Evolutionary conservation across 257 asterid genomes (phyloP).

Genomic region (Plantago elongata): DNA sequence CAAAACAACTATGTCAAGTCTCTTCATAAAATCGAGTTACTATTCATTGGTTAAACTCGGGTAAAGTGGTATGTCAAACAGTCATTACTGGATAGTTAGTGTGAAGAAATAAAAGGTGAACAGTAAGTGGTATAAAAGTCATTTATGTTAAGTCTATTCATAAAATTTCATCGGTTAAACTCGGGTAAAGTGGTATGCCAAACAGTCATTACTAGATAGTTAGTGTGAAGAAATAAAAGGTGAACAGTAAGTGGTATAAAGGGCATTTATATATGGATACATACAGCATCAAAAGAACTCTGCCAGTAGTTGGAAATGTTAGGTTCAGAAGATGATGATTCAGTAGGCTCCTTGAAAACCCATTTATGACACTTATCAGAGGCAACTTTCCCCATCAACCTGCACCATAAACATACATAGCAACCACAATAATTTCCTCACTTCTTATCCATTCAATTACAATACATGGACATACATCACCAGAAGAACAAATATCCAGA

Average conservation of each 20-base stretch:
- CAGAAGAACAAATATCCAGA: not conserved
- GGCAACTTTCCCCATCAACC: conserved; percentile 99
- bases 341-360: conserved; percentile 98
- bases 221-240: not conserved
- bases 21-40: too few species aligned
- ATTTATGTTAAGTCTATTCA: too few species aligned
- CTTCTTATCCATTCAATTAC: conserved; percentile 33
- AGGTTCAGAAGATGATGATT: conserved; percentile 54
- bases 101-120: not conserved
- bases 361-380: conserved; percentile 99
- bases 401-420: conserved; percentile 26
- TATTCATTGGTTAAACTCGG: too few species aligned
- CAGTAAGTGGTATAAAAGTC: not conserved
- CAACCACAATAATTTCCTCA: conserved; percentile 21
- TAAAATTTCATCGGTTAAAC: too few species aligned
- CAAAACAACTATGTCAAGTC: too few species aligned
- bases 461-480: conserved; percentile 9
- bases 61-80: too few species aligned
- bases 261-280: conserved; percentile 25
- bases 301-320: conserved; percentile 99
- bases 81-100: too few species aligned
- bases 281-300: conserved; percentile 99
- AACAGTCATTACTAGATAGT: too few species aligned
- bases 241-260: not conserved
- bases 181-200: too few species aligned